Conservation (phyloP, 148 eudicot genomes). For the Vaccinium macrocarpon region DNA sequence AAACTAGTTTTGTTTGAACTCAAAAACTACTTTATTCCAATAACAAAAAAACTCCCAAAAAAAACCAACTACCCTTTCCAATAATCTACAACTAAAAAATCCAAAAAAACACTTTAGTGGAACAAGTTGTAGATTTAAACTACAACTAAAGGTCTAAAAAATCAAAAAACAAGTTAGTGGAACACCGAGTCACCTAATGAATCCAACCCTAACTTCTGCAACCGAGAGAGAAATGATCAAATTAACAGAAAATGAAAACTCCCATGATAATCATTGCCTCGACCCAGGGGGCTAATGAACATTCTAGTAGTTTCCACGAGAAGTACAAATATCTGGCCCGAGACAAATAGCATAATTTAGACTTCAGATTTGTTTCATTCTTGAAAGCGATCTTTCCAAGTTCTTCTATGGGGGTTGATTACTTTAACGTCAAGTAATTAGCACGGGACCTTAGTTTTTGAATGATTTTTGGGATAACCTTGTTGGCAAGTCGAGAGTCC, state of each 20-base stretch:
- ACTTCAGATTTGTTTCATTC: slow-evolving; percentile 67
- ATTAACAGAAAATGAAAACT: background rate
- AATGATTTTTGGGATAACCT: slow-evolving; percentile 58
- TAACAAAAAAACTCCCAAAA: too few species aligned
- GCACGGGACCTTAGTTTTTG: slow-evolving; percentile 94
- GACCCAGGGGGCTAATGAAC: background rate
- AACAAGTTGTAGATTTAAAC: too few species aligned
- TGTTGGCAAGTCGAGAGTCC: slow-evolving; percentile 90
- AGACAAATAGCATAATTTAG: slow-evolving; percentile 91
- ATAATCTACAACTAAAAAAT: too few species aligned
- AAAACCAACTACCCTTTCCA: too few species aligned
- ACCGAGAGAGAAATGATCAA: background rate
- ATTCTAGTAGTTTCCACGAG: background rate
- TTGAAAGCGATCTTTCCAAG: slow-evolving; percentile 71
- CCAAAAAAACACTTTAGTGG: too few species aligned
- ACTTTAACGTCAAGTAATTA: slow-evolving; percentile 76
- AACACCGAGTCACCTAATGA: background rate
- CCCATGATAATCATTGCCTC: background rate
- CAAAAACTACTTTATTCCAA: too few species aligned
- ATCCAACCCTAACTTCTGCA: background rate
- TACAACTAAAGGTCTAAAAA: too few species aligned
- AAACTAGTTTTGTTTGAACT: too few species aligned
- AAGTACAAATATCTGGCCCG: slow-evolving; percentile 41
- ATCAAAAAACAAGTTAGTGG: too few species aligned
- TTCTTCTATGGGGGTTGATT: slow-evolving; percentile 75